Evolutionary conservation across 345 rosid species (phyloP), one percentile per base, ranked within the genome.

Genomic region (Eucalyptus erythrocorys): DNA sequence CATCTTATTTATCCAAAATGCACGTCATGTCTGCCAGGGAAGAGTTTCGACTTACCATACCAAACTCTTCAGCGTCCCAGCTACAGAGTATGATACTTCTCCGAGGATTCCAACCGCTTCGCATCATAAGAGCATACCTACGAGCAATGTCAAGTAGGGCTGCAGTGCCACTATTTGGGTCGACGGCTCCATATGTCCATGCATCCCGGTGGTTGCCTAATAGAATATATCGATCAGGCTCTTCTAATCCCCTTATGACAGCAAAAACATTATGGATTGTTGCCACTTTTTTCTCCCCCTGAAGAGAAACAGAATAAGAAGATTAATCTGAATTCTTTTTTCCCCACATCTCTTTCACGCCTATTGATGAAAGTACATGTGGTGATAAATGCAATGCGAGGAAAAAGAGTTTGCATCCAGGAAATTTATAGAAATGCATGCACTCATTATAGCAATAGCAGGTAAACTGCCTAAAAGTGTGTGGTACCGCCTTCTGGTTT

Each of bases 41-140:
- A 71, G 45, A 19, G 82, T 37, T 71, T 71, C 5, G 88, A 95
- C 97, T 90, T 91, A 98, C 99, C 99, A 98, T 95, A 87, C 99
- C 99, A 86, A 98, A 98, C 93, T 98, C 99, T 91, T 98, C 99
- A 1, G 97, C 99, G 89, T 98, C 99, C 99, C 99, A 98, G 90
- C 99, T 98, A 88, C 95, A 93, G 68, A 98, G 93, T 66, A 96
- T 91, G 76, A 98, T 93, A 64, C 98, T 97, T 87, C 99, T 95
- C 84, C 96, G 95, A 90, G 99, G 99, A 3, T 91, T 95, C 99
- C 98, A 98, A 43, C 99, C 99, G 86, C 87, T 92, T 80, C 87
- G 92, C 92, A 93, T 91, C 94, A 98, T 91, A 64, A 92, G 89
- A 88, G 96, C 86, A 85, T 93, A 97, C 86, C 99, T 86, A 27